phyloP scores from a whole-genome alignment of 106 monocot genomes.

The Dendrobium huoshanense region DNA sequence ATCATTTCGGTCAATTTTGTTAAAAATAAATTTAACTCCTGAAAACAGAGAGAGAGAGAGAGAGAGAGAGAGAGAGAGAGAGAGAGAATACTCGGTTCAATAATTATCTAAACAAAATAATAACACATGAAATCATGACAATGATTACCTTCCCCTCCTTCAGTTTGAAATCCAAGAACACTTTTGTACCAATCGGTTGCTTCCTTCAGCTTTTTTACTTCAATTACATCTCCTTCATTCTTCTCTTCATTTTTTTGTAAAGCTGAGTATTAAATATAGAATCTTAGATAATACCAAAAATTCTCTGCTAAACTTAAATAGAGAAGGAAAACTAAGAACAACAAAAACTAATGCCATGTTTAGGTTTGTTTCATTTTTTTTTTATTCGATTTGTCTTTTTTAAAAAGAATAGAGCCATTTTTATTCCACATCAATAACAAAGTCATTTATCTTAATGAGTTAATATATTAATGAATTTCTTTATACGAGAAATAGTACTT shows the following conservation, averaged over 20 bases:
- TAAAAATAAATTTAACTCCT: constrained; percentile 69
- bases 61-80: background rate
- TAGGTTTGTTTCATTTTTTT: background rate
- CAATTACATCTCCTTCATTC: constrained; percentile 22
- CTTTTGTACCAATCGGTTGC: constrained; percentile 51
- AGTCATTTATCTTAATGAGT: too few species aligned
- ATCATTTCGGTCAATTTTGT: constrained; percentile 41
- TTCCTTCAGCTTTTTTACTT: constrained; percentile 29
- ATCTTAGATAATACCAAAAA: background rate
- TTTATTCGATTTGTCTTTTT: too few species aligned
- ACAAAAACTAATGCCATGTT: background rate
- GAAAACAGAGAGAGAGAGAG: background rate
- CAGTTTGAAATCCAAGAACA: constrained; percentile 55
- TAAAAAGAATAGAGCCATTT: too few species aligned
- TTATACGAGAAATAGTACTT: background rate
- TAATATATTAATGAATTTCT: too few species aligned
- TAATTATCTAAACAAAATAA: background rate
- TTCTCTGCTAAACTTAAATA: background rate
- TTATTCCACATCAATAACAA: too few species aligned
- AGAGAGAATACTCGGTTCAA: background rate
- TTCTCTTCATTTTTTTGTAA: constrained; percentile 34
- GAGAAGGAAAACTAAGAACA: background rate
- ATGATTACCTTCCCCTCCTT: constrained; percentile 62
- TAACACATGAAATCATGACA: background rate
- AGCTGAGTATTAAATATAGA: constrained; percentile 17